phyloP scores from a whole-genome alignment of 257 asterid genomes.

The Forsythia viridissima region DNA sequence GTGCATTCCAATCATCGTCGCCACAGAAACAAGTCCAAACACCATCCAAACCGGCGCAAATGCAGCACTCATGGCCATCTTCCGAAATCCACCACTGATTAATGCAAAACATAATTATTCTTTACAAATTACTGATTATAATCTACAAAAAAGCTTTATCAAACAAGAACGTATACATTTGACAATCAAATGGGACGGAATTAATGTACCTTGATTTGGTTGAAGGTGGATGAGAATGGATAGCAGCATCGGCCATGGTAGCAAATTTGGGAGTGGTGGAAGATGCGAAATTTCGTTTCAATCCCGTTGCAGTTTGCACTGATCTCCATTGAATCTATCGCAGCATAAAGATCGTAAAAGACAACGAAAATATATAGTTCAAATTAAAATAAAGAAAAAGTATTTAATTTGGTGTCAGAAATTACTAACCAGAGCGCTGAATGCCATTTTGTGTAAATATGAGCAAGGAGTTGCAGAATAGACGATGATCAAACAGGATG shows the following conservation, averaged over 20 bases:
- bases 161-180: neutral
- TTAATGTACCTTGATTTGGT: neutral
- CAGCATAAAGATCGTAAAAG: neutral
- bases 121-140: too few species aligned
- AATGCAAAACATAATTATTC: neutral
- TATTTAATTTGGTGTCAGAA: neutral
- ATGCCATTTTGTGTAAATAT: constrained; percentile 20
- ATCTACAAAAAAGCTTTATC: too few species aligned
- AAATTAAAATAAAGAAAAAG: too few species aligned
- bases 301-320: constrained; percentile 12
- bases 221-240: neutral
- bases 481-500: neutral
- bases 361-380: neutral
- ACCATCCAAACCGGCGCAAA: constrained; percentile 32
- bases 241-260: neutral
- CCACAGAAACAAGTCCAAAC: constrained; percentile 30
- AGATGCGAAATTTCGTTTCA: constrained; percentile 10
- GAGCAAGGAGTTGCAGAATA: neutral
- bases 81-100: neutral
- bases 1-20: constrained; percentile 34
- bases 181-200: neutral
- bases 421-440: constrained; percentile 21
- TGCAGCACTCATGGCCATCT: neutral
- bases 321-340: constrained; percentile 28
- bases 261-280: constrained; percentile 24